These are phyloP conservation scores for Wickerhamomyces mucosus DNA, from an alignment of 805 yeast species.

Conservation along the genomic window DNA sequence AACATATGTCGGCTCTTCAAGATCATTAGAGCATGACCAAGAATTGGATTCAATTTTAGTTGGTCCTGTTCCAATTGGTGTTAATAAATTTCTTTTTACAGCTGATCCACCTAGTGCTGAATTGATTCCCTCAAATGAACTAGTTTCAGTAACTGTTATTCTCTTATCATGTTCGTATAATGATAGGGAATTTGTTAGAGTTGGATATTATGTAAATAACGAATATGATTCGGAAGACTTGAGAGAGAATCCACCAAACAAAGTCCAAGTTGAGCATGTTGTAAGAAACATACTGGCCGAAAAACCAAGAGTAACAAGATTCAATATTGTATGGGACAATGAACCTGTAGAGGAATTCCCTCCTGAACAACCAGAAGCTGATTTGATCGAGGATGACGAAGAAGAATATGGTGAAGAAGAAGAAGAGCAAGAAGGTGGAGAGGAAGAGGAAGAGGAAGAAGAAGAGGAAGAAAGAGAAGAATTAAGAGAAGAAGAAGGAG, in stretches of 20 bases:
- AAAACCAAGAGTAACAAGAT: conserved; percentile 94
- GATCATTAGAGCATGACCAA: conserved; percentile 93
- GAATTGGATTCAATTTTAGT: conserved; percentile 93
- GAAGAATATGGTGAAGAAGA: conserved; percentile 51
- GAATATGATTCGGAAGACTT: conserved; percentile 92
- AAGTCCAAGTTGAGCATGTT: conserved; percentile 89
- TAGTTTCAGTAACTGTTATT: conserved; percentile 92
- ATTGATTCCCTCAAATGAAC: conserved; percentile 88
- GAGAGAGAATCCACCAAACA: conserved; percentile 86
- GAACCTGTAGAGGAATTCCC: conserved; percentile 64
- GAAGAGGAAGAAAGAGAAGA: conserved; percentile 32
- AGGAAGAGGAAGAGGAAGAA: conserved; percentile 38
- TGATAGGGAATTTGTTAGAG: conserved; percentile 91
- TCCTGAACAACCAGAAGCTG: conserved; percentile 65
- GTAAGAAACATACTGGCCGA: conserved; percentile 93
- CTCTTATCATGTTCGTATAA: conserved; percentile 87
- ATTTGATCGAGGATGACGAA: conserved; percentile 53
- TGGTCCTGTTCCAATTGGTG: conserved; percentile 98
- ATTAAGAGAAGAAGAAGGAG: conserved; percentile 32
- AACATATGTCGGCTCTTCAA: conserved; percentile 92
- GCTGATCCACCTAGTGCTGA: conserved; percentile 98
- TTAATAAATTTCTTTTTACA: conserved; percentile 82
- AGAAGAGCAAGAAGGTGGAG: conserved; percentile 36
- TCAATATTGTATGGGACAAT: conserved; percentile 95
- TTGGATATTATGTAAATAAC: conserved; percentile 95